phyloP scores from a whole-genome alignment of 805 yeast species.

The Pichia pseudocactophila region DNA sequence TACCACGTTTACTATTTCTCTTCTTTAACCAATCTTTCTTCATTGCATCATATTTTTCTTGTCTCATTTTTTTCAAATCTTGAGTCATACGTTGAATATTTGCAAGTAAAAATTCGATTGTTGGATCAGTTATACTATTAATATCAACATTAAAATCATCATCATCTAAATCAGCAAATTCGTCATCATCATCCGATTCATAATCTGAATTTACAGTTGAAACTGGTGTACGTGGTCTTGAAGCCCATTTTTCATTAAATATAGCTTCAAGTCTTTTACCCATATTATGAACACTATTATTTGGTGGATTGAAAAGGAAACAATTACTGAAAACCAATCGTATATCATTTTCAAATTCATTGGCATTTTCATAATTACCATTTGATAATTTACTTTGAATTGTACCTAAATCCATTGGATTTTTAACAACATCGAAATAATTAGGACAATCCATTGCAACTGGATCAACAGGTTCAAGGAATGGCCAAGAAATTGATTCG shows the following conservation, averaged over 20 bases:
- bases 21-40: constrained; percentile 53
- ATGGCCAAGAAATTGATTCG: constrained; percentile 80
- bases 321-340: constrained; percentile 82
- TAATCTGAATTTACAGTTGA: constrained; percentile 22
- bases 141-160: constrained; percentile 52
- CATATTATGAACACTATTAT: constrained; percentile 93
- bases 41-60: constrained; percentile 60
- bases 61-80: constrained; percentile 76
- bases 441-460: constrained; percentile 89
- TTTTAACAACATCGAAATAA: constrained; percentile 74
- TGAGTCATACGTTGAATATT: constrained; percentile 79
- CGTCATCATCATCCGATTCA: constrained; percentile 35
- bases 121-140: constrained; percentile 73
- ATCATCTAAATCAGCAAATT: constrained; percentile 26
- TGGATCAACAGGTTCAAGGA: constrained; percentile 89
- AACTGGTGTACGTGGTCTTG: constrained; percentile 64
- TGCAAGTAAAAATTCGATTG: constrained; percentile 80
- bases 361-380: constrained; percentile 83
- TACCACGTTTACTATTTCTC: constrained; percentile 34
- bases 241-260: constrained; percentile 83
- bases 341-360: constrained; percentile 77
- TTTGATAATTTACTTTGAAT: constrained; percentile 71
- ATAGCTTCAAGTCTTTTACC: constrained; percentile 85
- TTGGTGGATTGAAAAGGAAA: constrained; percentile 88
- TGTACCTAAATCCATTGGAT: constrained; percentile 93